phyloP scores from a whole-genome alignment of 1,284 basidiomycete species.

The Golubevia sp. region DNA sequence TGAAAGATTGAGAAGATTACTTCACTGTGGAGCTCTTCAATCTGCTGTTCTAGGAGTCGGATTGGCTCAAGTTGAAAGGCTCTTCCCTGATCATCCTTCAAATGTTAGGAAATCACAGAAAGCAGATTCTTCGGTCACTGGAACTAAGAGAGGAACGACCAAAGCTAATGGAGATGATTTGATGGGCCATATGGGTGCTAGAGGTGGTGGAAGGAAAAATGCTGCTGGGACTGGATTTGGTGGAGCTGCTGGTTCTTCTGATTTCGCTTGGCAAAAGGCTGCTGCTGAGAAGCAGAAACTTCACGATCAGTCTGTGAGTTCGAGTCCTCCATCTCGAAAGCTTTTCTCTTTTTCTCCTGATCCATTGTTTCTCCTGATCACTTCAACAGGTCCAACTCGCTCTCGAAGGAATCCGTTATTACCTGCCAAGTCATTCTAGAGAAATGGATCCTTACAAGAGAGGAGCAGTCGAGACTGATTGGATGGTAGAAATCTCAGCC shows the following conservation, averaged over 20 bases:
- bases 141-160: not conserved
- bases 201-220: not conserved
- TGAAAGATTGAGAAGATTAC: constrained; percentile 1
- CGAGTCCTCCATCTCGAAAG: not conserved
- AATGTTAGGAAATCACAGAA: not conserved
- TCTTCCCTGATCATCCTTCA: constrained; percentile 2
- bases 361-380: not conserved
- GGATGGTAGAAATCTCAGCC: constrained; percentile 45
- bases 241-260: not conserved
- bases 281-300: constrained; percentile 3
- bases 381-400: not conserved
- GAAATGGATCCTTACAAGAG: not conserved
- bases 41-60: constrained; percentile 13
- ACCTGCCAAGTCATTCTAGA: too few species aligned
- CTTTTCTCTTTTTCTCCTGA: not conserved
- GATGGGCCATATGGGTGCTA: too few species aligned
- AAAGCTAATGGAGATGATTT: not conserved
- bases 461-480: constrained; percentile 3
- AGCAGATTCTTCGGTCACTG: not conserved
- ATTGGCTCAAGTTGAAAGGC: constrained; percentile 13
- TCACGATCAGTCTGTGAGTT: not conserved
- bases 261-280: constrained; percentile 2
- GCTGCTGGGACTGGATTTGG: not conserved
- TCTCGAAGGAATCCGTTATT: not conserved
- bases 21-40: constrained; percentile 12